Evolutionary conservation across 768 basidiomycete genomes (phyloP), one percentile per base, ranked within the genome.

Genomic region (Gymnopilus dilepis): DNA sequence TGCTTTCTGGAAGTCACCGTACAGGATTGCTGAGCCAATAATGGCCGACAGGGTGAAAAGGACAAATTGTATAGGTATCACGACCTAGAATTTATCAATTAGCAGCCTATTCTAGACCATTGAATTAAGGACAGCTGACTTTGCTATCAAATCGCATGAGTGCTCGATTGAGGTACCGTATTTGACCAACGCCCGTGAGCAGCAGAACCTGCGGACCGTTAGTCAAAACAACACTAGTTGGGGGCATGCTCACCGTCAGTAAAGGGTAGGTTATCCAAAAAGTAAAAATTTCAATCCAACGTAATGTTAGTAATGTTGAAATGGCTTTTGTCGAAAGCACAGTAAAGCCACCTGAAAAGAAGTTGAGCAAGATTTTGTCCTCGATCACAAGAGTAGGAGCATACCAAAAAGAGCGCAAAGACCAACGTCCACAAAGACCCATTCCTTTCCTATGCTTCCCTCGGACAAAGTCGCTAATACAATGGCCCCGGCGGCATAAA

Each of bases 1-100:
- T 12, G 92, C 88, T 62, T 85, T 86, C 65, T 86, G 82, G 77
- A 99, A 99, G 74, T 99, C 97, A 24, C 93, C 91, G 71, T 97
- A 99, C 1, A 99, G 83, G 15, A 99, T 89, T 1, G 93, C 94
- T 4, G 94, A 96, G 26, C 96, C 97, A 58, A 92, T 78, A 66
- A 99, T 96, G 4, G 94, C 94, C 4, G 93, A 94, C 34, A 99
- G 80, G 24, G 93, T 96, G 78, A 99, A 99, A 58, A 95, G 82
- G 30, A 97, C 94, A 72, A 97, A 99, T 79, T 98, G 96, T 13
- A 89, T 89, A 4, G 96, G 97, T 64, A 99, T 94, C 24, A 98
- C 96, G 55, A 89, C 83, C 92, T 94, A 62, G 59, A 50, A 37
- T 22, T 28, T 26, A 40, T 60, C 60, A n/a, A n/a, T n/a, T n/a